Conservation (phyloP, 768 basidiomycete genomes). For the Rhizopogon salebrosus region DNA sequence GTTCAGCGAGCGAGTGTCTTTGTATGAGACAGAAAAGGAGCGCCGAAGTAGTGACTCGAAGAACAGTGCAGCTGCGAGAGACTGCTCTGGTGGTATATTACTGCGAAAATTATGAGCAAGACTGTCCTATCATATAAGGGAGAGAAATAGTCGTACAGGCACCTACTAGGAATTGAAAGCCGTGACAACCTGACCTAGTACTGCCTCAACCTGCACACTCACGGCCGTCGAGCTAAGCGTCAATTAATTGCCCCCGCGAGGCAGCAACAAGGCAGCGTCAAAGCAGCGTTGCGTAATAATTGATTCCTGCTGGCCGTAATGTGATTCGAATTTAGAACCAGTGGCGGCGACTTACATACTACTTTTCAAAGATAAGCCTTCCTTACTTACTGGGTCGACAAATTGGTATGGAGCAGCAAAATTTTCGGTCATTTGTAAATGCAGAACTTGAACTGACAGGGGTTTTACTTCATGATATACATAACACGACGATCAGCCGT, state of each 20-base stretch:
- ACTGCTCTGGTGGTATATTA: background rate
- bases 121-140: background rate
- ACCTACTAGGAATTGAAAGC: background rate
- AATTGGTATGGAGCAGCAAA: no score
- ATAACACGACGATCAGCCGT: background rate
- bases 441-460: background rate
- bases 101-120: background rate
- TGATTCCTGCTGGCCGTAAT: background rate
- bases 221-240: background rate
- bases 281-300: background rate
- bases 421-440: background rate
- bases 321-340: background rate
- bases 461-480: background rate
- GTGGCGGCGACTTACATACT: background rate
- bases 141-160: background rate
- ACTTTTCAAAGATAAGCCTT: no score
- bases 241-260: background rate
- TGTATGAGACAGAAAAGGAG: background rate
- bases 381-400: no score
- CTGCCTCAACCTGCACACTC: background rate
- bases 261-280: conserved; percentile 2
- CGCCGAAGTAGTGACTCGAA: background rate
- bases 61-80: background rate
- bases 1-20: background rate
- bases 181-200: background rate